A percentile compares a stretch with the other conserved stretches of the same genome.
phyloP scores from a whole-genome alignment of 257 asterid species.

The Przewalskia tangutica region DNA sequence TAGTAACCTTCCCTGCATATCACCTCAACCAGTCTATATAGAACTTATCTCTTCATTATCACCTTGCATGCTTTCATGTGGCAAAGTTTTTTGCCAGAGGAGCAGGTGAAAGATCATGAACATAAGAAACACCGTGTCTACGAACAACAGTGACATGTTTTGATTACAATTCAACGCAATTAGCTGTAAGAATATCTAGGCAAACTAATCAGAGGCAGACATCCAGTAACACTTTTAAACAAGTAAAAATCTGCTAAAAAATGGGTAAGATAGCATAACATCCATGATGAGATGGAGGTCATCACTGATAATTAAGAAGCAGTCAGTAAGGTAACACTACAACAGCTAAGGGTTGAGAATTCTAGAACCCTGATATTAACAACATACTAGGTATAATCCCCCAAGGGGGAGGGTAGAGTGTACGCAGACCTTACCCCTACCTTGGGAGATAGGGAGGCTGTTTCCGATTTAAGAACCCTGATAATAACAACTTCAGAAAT shows the following conservation, averaged over 20 bases:
- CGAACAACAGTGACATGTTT: not conserved
- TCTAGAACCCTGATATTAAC: not conserved
- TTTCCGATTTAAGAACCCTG: too few species aligned
- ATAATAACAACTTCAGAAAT: not conserved
- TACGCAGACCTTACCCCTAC: too few species aligned
- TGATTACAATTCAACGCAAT: not conserved
- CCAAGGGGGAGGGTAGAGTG: too few species aligned
- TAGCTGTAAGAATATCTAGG: not conserved
- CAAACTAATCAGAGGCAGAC: not conserved
- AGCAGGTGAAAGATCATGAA: too few species aligned
- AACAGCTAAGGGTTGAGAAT: not conserved
- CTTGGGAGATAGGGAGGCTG: too few species aligned
- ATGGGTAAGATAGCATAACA: not conserved
- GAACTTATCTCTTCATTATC: too few species aligned
- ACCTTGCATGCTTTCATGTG: too few species aligned
- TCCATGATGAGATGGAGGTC: not conserved
- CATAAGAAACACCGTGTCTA: too few species aligned
- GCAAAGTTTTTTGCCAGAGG: too few species aligned
- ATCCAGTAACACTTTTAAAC: not conserved
- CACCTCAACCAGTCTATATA: too few species aligned
- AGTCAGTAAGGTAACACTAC: not conserved
- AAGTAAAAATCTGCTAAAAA: not conserved
- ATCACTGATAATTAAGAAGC: not conserved
- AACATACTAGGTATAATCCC: too few species aligned
- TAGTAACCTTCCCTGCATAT: too few species aligned